These are phyloP conservation scores for Neurospora hispaniola DNA, from an alignment of 495 filamentous ascomycete species.

Conservation along the genomic window DNA sequence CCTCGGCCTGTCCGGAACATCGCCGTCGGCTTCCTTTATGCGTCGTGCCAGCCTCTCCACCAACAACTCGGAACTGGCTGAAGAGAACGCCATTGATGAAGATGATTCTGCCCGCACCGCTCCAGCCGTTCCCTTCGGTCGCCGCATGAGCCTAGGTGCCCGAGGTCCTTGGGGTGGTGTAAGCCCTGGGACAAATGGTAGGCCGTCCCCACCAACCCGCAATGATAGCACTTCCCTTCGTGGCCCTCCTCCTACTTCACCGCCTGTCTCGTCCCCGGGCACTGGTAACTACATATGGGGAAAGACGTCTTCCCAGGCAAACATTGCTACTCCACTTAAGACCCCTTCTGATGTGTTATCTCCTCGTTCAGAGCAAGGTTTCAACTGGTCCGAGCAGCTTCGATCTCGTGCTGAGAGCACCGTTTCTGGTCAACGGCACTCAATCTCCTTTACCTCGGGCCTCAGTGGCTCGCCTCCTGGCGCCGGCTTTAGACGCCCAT, in stretches of 20 bases:
- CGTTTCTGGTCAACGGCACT: conserved; percentile 43
- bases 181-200: conserved; percentile 43
- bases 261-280: conserved; percentile 6
- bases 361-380: conserved; percentile 65
- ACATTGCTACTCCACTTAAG: conserved; percentile 42
- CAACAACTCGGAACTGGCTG: conserved; percentile 62
- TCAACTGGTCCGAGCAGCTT: conserved; percentile 92
- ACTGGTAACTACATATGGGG: conserved; percentile 20
- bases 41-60: conserved; percentile 70
- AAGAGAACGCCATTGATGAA: conserved; percentile 84
- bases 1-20: conserved; percentile 67
- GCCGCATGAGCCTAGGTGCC: conserved; percentile 81
- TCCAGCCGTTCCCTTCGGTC: conserved; percentile 64
- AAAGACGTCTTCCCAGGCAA: conserved; percentile 36
- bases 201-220: conserved; percentile 22
- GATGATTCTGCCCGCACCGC: conserved; percentile 43
- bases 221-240: conserved; percentile 14
- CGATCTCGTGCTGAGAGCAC: conserved; percentile 77
- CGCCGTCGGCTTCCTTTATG: conserved; percentile 46
- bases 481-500: conserved; percentile 27
- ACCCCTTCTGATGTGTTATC: conserved; percentile 46
- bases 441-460: conserved; percentile 29
- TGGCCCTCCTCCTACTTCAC: conserved; percentile 17
- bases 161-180: conserved; percentile 35
- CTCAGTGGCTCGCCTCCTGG: conserved; percentile 22